Conservation (phyloP, 148 eudicot species). For the Chenopodium berlandieri region DNA sequence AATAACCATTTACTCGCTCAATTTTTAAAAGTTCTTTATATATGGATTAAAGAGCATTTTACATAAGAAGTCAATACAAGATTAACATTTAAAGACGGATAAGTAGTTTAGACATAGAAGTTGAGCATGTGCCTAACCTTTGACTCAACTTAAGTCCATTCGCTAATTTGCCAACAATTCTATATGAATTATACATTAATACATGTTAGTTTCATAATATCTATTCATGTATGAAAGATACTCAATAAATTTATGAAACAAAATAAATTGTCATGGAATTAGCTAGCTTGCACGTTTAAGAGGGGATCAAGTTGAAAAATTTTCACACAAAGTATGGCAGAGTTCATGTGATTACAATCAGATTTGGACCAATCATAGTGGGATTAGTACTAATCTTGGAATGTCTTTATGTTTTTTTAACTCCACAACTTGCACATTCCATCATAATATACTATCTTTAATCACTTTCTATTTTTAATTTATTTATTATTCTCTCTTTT, state of each 20-base stretch:
- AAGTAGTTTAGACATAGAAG: no score
- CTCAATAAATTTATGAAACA: not conserved
- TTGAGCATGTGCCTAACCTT: no score
- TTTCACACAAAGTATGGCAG: not conserved
- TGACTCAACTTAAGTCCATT: no score
- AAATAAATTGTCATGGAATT: conserved; percentile 5
- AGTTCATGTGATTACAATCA: conserved; percentile 21
- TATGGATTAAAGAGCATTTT: no score
- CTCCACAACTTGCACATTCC: conserved; percentile 25
- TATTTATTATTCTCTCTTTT: not conserved
- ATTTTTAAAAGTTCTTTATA: no score
- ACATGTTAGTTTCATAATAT: not conserved
- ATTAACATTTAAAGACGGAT: no score
- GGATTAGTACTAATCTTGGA: conserved; percentile 21
- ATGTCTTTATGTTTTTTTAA: conserved; percentile 21
- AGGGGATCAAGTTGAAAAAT: conserved; percentile 15
- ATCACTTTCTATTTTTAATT: not conserved
- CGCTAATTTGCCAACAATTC: no score
- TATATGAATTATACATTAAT: no score
- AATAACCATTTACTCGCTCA: no score
- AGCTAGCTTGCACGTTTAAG: conserved; percentile 21
- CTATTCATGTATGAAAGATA: not conserved
- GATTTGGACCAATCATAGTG: conserved; percentile 25
- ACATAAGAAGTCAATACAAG: no score
- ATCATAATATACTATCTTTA: not conserved